Evolutionary conservation across 1,139 yeast species (phyloP).

Genomic region (Hyphopichia buzzinii): DNA sequence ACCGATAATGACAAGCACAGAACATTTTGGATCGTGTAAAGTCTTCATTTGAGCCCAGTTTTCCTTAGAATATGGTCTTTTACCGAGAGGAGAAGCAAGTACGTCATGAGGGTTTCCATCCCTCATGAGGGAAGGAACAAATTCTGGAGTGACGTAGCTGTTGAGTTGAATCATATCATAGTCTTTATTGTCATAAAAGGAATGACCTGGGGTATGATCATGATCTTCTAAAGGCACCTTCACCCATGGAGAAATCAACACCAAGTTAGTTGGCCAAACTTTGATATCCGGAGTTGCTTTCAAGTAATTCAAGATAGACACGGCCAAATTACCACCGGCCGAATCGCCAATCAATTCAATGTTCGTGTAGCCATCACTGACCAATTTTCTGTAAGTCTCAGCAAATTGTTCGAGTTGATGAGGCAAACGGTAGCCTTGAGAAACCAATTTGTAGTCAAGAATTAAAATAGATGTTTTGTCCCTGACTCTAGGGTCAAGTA

Average conservation of each 20-base stretch:
- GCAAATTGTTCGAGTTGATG: slow-evolving; percentile 35
- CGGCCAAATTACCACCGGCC: slow-evolving; percentile 41
- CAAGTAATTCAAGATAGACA: slow-evolving; percentile 28
- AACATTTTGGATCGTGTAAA: slow-evolving; percentile 22
- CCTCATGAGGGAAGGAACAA: slow-evolving; percentile 11
- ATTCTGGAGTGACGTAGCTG: slow-evolving; percentile 5
- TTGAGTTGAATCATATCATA: slow-evolving; percentile 30
- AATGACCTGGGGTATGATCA: slow-evolving; percentile 25
- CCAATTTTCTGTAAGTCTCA: slow-evolving; percentile 27
- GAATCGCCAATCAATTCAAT: slow-evolving; percentile 40
- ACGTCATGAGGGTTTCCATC: slow-evolving; percentile 8
- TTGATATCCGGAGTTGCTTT: slow-evolving; percentile 11
- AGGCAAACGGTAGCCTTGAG: slow-evolving; percentile 32
- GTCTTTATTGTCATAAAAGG: slow-evolving; percentile 31
- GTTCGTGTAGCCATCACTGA: slow-evolving; percentile 27
- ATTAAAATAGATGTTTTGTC: slow-evolving; percentile 28
- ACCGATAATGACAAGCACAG: slow-evolving; percentile 34
- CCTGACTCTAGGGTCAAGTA: slow-evolving; percentile 26
- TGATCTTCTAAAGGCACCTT: slow-evolving; percentile 13
- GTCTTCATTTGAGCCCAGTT: slow-evolving; percentile 39
- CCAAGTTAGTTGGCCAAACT: slow-evolving; percentile 30
- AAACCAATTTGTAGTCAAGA: slow-evolving; percentile 39
- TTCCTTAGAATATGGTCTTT: slow-evolving; percentile 12
- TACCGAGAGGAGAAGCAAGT: slow-evolving; percentile 15
- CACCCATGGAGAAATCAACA: slow-evolving; percentile 44